Percentiles rank a stretch among this genome's conserved stretches.
Evolutionary conservation across 2,329 filamentous ascomycete genomes (phyloP).

Genomic region (Phyllosticta ampelicida): DNA sequence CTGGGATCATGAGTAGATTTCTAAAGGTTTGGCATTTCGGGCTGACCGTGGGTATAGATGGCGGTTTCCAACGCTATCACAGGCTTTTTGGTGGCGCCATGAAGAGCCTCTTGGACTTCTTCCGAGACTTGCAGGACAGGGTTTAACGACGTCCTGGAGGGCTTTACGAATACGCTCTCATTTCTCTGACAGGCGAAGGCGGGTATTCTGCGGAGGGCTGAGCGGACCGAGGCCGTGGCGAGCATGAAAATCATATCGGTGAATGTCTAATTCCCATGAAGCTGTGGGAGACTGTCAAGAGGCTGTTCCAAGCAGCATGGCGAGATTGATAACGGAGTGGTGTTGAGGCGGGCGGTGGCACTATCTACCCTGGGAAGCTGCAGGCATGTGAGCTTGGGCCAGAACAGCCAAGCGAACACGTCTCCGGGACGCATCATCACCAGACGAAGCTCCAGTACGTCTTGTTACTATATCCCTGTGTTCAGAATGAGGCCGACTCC

Average conservation of each 20-base stretch:
- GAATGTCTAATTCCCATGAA: no score
- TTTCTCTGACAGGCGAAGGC: constrained; percentile 1
- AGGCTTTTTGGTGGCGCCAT: constrained; percentile 51
- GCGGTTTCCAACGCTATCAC: constrained; percentile 91
- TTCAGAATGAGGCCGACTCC: constrained; percentile 31
- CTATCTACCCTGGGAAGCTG: not conserved
- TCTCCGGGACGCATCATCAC: constrained; percentile 22
- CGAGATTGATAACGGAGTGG: constrained; percentile 15
- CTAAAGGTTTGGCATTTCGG: not conserved
- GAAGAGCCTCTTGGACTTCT: constrained; percentile 69
- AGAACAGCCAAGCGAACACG: constrained; percentile 24
- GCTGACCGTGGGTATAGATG: constrained; percentile 83
- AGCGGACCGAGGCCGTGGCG: constrained; percentile 7
- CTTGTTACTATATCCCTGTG: constrained; percentile 18
- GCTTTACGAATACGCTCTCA: not conserved
- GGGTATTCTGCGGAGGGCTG: not conserved
- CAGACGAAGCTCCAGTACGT: constrained; percentile 11
- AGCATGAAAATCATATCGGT: constrained; percentile 2
- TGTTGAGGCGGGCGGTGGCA: constrained; percentile 11
- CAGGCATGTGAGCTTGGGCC: constrained; percentile 14
- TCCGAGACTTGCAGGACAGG: constrained; percentile 62
- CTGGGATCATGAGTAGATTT: constrained; percentile 24
- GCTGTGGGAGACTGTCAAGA: not conserved
- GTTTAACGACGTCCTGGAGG: constrained; percentile 24
- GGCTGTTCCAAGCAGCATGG: constrained; percentile 13